Evolutionary conservation across 306 rosid genomes (phyloP).

Genomic region (Mucuna pruriens): DNA sequence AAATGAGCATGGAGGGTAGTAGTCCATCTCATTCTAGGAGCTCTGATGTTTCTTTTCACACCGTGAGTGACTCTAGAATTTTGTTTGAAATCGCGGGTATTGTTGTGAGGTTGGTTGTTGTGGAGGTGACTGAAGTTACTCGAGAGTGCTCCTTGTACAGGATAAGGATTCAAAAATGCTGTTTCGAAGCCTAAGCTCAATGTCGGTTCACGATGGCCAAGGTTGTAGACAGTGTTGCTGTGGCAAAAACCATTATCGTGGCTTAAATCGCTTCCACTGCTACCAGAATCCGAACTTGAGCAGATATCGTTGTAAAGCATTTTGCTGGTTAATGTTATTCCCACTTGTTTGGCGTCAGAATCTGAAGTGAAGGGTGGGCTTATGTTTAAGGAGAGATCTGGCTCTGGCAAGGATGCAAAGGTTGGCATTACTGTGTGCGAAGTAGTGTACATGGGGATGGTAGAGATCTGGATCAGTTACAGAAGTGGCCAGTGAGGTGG

Average conservation of each 20-base stretch:
- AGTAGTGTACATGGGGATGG: slow-evolving; percentile 45
- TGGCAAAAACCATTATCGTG: slow-evolving; percentile 52
- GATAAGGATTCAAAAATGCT: slow-evolving; percentile 31
- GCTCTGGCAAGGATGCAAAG: slow-evolving; percentile 56
- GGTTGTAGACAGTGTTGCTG: neutral
- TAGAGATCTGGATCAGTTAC: slow-evolving; percentile 35
- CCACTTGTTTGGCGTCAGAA: slow-evolving; percentile 38
- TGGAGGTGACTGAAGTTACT: slow-evolving; percentile 36
- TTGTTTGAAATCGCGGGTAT: slow-evolving; percentile 63
- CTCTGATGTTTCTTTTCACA: slow-evolving; percentile 71
- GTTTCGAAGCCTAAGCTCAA: slow-evolving; percentile 61
- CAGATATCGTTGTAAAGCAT: slow-evolving; percentile 42
- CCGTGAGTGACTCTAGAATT: slow-evolving; percentile 41
- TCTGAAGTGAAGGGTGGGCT: slow-evolving; percentile 58
- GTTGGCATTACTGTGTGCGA: slow-evolving; percentile 37
- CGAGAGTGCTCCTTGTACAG: slow-evolving; percentile 32
- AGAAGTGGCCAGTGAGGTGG: neutral
- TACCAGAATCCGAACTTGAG: slow-evolving; percentile 71
- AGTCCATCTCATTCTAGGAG: slow-evolving; percentile 98
- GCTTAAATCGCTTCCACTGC: slow-evolving; percentile 72
- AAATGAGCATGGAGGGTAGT: slow-evolving; percentile 94
- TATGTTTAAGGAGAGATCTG: slow-evolving; percentile 84
- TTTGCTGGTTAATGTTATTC: slow-evolving; percentile 37
- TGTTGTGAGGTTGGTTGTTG: slow-evolving; percentile 54
- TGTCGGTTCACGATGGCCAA: slow-evolving; percentile 39